These are phyloP conservation scores for Earliella scabrosa DNA, from an alignment of 1,284 basidiomycete species.

Conservation along the genomic window DNA sequence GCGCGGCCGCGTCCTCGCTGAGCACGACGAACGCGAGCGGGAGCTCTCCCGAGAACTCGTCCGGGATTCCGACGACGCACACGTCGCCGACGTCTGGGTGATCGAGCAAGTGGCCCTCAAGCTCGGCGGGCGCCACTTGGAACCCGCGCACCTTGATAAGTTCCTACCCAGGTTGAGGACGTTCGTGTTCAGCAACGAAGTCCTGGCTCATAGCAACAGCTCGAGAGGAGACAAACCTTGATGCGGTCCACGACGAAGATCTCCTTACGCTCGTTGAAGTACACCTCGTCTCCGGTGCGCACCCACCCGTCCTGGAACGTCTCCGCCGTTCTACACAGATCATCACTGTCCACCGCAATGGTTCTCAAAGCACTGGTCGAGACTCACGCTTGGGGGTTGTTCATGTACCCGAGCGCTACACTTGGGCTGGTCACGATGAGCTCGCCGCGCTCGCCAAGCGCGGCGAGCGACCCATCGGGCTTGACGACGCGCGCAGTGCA, in stretches of 20 bases:
- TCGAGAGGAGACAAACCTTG: too few relatives aligned
- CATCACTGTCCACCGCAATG: too few relatives aligned
- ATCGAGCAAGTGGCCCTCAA: slow-evolving; percentile 66
- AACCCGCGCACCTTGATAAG: slow-evolving; percentile 29
- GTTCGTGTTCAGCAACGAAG: background rate
- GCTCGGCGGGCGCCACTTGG: slow-evolving; percentile 40
- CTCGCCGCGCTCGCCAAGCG: slow-evolving; percentile 46
- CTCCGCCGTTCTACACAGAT: slow-evolving; percentile 44
- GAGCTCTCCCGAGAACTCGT: slow-evolving; percentile 78
- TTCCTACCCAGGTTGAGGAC: background rate
- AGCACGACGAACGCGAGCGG: slow-evolving; percentile 43
- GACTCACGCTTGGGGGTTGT: slow-evolving; percentile 47
- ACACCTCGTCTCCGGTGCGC: slow-evolving; percentile 49
- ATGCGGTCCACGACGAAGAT: slow-evolving; percentile 50
- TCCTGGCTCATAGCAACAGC: too few relatives aligned
- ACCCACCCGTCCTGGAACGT: slow-evolving; percentile 51
- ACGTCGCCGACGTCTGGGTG: slow-evolving; percentile 51
- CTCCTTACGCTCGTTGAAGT: slow-evolving; percentile 44
- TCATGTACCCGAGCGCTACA: slow-evolving; percentile 44
- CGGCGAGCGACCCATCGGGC: slow-evolving; percentile 43
- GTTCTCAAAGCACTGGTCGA: too few relatives aligned
- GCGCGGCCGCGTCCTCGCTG: slow-evolving; percentile 19
- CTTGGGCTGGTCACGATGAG: slow-evolving; percentile 44
- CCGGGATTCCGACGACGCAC: slow-evolving; percentile 74
- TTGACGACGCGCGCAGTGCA: slow-evolving; percentile 45